Percentiles rank a stretch among this genome's conserved stretches.
Evolutionary conservation across 306 rosid species (phyloP).

Genomic region (apple (Malus domestica)): ASM211411v1 NC_041789.1:30557501-30558000

Average conservation of each 20-base stretch:
- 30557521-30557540: conserved; percentile 67
- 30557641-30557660: conserved; percentile 10
- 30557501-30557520: conserved; percentile 88
- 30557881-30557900: conserved; percentile 88
- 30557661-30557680: neutral
- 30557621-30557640: conserved; percentile 40
- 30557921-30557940: conserved; percentile 82
- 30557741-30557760: conserved; percentile 89
- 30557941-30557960: conserved; percentile 64
- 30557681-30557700: neutral
- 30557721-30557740: conserved; percentile 76
- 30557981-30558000: conserved; percentile 70
- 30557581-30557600: conserved; percentile 68
- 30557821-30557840: conserved; percentile 76
- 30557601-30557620: conserved; percentile 78
- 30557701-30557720: conserved; percentile 47
- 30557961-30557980: conserved; percentile 80
- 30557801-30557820: conserved; percentile 84
- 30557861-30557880: conserved; percentile 71
- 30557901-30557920: conserved; percentile 71
- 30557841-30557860: conserved; percentile 70
- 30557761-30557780: conserved; percentile 83
- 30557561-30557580: conserved; percentile 65
- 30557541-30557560: conserved; percentile 53
- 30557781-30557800: conserved; percentile 43